Evolutionary conservation across 108 stramenopile species (phyloP).

Genomic region (Epithemia pelagica): DNA sequence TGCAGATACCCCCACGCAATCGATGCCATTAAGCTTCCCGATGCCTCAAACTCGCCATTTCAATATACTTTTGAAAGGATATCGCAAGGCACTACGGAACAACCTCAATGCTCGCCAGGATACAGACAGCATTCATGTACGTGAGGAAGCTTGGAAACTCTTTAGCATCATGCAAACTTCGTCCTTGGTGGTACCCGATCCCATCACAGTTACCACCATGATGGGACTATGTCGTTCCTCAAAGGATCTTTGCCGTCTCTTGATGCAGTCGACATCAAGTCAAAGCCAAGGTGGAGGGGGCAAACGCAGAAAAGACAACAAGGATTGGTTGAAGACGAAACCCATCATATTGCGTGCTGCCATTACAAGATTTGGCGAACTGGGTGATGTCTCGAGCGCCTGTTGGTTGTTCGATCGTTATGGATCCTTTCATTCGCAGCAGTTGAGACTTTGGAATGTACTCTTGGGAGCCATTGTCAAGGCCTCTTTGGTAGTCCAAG

Average conservation of each 20-base stretch:
- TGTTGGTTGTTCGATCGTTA: conserved; percentile 49
- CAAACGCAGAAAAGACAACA: background rate
- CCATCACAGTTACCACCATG: conserved; percentile 51
- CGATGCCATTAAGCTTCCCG: no score
- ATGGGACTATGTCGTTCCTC: conserved; percentile 45
- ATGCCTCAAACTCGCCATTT: conserved; percentile 59
- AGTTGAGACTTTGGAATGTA: conserved; percentile 47
- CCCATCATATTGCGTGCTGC: conserved; percentile 43
- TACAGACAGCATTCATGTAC: background rate
- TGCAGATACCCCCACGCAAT: background rate
- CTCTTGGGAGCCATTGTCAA: conserved; percentile 49
- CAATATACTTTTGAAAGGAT: conserved; percentile 71
- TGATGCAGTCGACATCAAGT: background rate
- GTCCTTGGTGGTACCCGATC: conserved; percentile 38
- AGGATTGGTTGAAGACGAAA: background rate
- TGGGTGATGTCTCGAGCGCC: conserved; percentile 55
- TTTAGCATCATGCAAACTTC: conserved; percentile 38
- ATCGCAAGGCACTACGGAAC: conserved; percentile 16
- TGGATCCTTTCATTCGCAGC: conserved; percentile 12
- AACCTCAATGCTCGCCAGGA: background rate
- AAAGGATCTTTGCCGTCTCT: conserved; percentile 25
- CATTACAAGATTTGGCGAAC: conserved; percentile 46
- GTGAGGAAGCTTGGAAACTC: conserved; percentile 32
- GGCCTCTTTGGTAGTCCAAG: background rate
- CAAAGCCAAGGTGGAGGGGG: background rate